Conservation (phyloP, 2,329 filamentous ascomycete genomes). For the Ophiocordyceps camponoti-rufipedis region DNA sequence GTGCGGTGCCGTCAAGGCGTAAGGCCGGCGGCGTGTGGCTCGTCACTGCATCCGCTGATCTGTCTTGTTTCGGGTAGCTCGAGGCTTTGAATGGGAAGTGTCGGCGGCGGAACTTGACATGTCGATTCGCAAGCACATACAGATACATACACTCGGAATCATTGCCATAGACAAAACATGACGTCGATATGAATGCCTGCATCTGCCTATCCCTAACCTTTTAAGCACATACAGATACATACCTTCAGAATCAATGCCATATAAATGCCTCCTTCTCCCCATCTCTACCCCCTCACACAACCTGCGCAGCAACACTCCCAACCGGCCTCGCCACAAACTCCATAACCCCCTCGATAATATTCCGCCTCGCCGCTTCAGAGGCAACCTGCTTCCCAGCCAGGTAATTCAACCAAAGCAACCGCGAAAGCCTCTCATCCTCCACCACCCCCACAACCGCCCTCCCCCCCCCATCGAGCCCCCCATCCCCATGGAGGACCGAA, state of each 20-base stretch:
- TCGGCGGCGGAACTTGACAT: not conserved
- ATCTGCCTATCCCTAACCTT: too few relatives aligned
- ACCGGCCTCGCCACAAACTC: constrained; percentile 75
- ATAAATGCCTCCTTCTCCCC: not conserved
- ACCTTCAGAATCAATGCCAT: too few relatives aligned
- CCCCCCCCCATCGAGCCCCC: constrained; percentile 27
- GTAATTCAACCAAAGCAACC: constrained; percentile 79
- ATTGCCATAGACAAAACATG: too few relatives aligned
- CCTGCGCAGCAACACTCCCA: constrained; percentile 69
- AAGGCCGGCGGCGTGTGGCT: constrained; percentile 8
- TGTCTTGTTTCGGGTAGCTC: not conserved
- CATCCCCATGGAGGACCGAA: constrained; percentile 48
- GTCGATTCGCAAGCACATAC: not conserved
- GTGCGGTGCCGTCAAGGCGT: constrained; percentile 23
- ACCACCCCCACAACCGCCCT: constrained; percentile 50
- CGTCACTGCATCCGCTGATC: not conserved
- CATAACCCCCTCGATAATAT: constrained; percentile 74
- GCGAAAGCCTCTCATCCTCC: constrained; percentile 59
- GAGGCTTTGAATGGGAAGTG: not conserved
- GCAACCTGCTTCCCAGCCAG: constrained; percentile 74
- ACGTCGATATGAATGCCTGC: not conserved
- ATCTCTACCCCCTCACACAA: constrained; percentile 19
- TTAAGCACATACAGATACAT: not conserved
- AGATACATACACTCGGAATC: too few relatives aligned
- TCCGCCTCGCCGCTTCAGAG: constrained; percentile 63